Conservation (phyloP, 352 stramenopile species). For the Phytophthora sojae region DNA sequence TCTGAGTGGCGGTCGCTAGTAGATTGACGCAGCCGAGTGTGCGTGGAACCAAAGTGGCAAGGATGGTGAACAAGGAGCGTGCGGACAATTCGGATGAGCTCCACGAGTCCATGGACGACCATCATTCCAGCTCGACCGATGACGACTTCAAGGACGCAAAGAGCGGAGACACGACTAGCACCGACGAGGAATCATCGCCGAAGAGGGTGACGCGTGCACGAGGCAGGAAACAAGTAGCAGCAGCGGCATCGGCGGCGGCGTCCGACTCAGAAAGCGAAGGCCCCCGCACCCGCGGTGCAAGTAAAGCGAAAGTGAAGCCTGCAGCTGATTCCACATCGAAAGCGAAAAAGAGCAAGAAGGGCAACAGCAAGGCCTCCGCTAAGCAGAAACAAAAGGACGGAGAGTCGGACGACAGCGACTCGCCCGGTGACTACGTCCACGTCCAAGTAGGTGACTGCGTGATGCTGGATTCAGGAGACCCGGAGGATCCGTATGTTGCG, state of each 20-base stretch:
- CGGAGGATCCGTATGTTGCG: conserved; percentile 72
- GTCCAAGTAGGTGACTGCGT: conserved; percentile 83
- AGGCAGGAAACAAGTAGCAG: conserved; percentile 5
- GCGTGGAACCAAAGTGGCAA: neutral
- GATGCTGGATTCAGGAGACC: conserved; percentile 75
- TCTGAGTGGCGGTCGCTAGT: neutral
- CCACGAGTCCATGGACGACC: conserved; percentile 3
- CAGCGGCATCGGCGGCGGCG: conserved; percentile 3
- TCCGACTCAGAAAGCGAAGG: conserved; percentile 33
- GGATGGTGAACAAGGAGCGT: conserved; percentile 28
- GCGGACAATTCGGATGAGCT: conserved; percentile 17
- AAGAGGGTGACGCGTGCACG: conserved; percentile 35
- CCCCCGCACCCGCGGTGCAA: conserved; percentile 30
- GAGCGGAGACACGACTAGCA: conserved; percentile 34
- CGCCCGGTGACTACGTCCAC: conserved; percentile 62
- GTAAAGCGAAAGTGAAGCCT: conserved; percentile 24
- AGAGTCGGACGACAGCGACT: conserved; percentile 58
- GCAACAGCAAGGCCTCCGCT: neutral
- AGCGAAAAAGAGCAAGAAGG: conserved; percentile 19
- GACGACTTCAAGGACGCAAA: conserved; percentile 28
- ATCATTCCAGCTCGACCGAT: conserved; percentile 9
- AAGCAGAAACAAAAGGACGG: conserved; percentile 33
- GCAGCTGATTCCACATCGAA: conserved; percentile 5
- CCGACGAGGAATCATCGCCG: conserved; percentile 25
- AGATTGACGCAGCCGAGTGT: neutral